phyloP scores from a whole-genome alignment of 805 yeast genomes.

The Monosporozyma aquatica region DNA sequence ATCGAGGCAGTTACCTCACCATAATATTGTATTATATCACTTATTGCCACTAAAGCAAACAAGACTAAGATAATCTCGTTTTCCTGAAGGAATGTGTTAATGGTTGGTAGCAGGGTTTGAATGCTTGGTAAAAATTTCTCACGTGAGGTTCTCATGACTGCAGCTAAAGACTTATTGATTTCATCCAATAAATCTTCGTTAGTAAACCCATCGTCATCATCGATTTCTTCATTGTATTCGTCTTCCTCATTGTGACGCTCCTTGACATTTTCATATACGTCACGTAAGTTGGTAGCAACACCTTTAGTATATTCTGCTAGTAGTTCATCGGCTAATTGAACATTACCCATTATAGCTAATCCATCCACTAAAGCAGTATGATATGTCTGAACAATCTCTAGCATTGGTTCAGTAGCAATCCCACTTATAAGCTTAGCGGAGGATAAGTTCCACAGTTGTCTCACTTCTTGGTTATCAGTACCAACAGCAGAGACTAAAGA shows the following conservation, averaged over 20 bases:
- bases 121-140: slow-evolving; percentile 54
- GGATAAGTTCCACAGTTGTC: slow-evolving; percentile 63
- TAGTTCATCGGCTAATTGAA: slow-evolving; percentile 47
- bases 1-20: slow-evolving; percentile 60
- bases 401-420: slow-evolving; percentile 68
- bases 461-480: slow-evolving; percentile 46
- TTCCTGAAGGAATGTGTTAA: slow-evolving; percentile 51
- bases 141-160: slow-evolving; percentile 57
- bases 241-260: slow-evolving; percentile 69
- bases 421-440: slow-evolving; percentile 59
- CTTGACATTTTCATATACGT: slow-evolving; percentile 60
- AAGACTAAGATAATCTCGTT: slow-evolving; percentile 59
- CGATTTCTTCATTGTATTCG: slow-evolving; percentile 80
- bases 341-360: slow-evolving; percentile 57
- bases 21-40: slow-evolving; percentile 72
- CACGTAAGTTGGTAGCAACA: slow-evolving; percentile 51
- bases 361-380: slow-evolving; percentile 64
- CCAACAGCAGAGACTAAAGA: slow-evolving; percentile 47
- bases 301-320: slow-evolving; percentile 49
- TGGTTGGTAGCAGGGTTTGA: slow-evolving; percentile 52
- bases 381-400: slow-evolving; percentile 72
- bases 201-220: slow-evolving; percentile 74
- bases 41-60: slow-evolving; percentile 71
- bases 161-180: slow-evolving; percentile 63
- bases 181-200: slow-evolving; percentile 89